These are phyloP conservation scores for Microbotryomycetes sp. DNA, from an alignment of 1,284 basidiomycete species.

Conservation along the genomic window DNA sequence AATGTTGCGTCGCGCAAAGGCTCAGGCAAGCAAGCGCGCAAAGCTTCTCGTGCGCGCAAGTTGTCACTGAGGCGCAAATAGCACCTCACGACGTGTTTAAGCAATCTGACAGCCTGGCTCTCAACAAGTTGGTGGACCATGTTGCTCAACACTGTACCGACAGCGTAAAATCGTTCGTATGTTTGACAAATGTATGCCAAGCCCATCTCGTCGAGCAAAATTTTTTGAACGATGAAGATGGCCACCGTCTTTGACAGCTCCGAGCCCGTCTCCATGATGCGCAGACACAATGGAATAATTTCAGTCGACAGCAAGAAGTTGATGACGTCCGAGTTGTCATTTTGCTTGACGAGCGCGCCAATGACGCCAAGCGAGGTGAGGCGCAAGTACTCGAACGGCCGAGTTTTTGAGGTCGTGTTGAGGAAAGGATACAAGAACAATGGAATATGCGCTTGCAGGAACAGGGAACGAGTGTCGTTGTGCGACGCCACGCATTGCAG, in stretches of 20 bases:
- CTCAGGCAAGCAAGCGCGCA: conserved; percentile 94
- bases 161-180: conserved; percentile 98
- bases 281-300: conserved; percentile 96
- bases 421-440: conserved; percentile 98
- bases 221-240: conserved; percentile 99
- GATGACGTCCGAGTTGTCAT: conserved; percentile 98
- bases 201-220: conserved; percentile 94
- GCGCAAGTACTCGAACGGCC: conserved; percentile 97
- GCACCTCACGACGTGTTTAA: conserved; percentile 98
- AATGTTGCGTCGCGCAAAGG: conserved; percentile 94
- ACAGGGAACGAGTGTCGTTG: conserved; percentile 83
- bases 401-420: conserved; percentile 97
- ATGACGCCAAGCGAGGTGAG: conserved; percentile 97
- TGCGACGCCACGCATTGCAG: conserved; percentile 97
- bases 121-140: conserved; percentile 98
- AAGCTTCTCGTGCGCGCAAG: conserved; percentile 85
- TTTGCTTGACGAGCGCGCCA: conserved; percentile 99
- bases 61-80: conserved; percentile 96
- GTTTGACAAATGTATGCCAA: conserved; percentile 99
- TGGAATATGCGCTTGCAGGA: conserved; percentile 91
- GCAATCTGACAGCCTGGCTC: conserved; percentile 88
- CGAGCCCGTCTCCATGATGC: conserved; percentile 99
- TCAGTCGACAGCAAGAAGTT: conserved; percentile 98
- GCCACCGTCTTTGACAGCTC: conserved; percentile 99
- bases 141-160: conserved; percentile 95